Percentiles rank a stretch among this genome's conserved stretches.
These are phyloP conservation scores for Diaporthe aspalathi DNA, from an alignment of 2,329 filamentous ascomycete species.

Conservation along the genomic window DNA sequence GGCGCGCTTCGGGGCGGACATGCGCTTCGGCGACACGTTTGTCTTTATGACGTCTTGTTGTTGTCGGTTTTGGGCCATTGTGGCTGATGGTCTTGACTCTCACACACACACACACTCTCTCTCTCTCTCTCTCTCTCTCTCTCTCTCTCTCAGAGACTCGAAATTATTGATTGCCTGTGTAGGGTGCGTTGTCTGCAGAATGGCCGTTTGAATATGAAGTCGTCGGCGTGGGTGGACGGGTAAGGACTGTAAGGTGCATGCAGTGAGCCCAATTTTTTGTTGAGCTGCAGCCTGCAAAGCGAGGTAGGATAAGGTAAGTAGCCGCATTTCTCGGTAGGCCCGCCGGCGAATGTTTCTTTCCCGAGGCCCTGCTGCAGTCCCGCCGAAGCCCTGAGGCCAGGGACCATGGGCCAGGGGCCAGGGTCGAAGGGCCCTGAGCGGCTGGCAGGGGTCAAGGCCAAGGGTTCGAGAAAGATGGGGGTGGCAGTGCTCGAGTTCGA, in stretches of 20 bases:
- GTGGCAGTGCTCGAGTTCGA: slow-evolving; percentile 36
- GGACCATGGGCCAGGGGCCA: not conserved
- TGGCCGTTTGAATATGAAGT: not conserved
- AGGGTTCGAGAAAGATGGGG: slow-evolving; percentile 28
- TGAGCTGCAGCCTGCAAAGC: slow-evolving; percentile 20
- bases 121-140: no score
- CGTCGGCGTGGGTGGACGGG: not conserved
- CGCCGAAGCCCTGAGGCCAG: not conserved
- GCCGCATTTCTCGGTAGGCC: slow-evolving; percentile 17
- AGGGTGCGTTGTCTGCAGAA: no score
- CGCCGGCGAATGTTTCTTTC: not conserved
- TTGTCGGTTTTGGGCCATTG: slow-evolving; percentile 41
- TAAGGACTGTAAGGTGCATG: not conserved
- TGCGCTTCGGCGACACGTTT: slow-evolving; percentile 41
- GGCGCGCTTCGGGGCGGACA: slow-evolving; percentile 44
- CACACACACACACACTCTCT: rapidly evolving
- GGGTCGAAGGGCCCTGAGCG: not conserved
- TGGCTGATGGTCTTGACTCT: not conserved
- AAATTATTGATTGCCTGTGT: no score
- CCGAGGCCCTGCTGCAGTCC: not conserved
- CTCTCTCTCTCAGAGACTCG: no score
- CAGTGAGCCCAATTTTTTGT: slow-evolving; percentile 1
- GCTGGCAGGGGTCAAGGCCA: slow-evolving; percentile 33
- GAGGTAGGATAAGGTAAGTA: not conserved
- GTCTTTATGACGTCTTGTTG: slow-evolving; percentile 42